phyloP scores from a whole-genome alignment of 371 early-diverging fungal species.

The Apophysomyces variabilis region DNA sequence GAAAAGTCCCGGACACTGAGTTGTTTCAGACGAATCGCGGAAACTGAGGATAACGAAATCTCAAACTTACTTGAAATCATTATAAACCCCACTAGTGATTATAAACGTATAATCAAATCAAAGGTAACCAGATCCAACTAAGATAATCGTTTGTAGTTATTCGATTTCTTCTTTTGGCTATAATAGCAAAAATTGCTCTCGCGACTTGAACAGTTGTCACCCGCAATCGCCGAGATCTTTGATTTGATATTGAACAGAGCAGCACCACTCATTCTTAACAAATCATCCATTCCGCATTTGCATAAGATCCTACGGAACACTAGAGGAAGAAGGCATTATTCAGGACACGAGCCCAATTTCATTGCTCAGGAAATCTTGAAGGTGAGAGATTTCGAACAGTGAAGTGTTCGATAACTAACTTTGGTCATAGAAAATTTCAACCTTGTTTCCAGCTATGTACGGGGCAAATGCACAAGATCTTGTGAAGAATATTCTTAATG shows the following conservation, averaged over 20 bases:
- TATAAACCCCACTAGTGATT: constrained; percentile 28
- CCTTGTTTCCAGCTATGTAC: constrained; percentile 26
- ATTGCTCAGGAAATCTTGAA: constrained; percentile 36
- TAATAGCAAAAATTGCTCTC: constrained; percentile 67
- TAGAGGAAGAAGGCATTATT: constrained; percentile 22
- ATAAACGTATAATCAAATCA: constrained; percentile 30
- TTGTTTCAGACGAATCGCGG: constrained; percentile 29
- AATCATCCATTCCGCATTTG: constrained; percentile 34
- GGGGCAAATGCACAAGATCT: constrained; percentile 16
- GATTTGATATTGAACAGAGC: constrained; percentile 65
- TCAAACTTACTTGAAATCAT: constrained; percentile 26
- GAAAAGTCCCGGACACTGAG: constrained; percentile 53
- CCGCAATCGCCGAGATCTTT: constrained; percentile 70
- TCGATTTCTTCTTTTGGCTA: neutral
- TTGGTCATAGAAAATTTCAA: constrained; percentile 22
- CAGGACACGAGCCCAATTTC: constrained; percentile 17
- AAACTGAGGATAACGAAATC: constrained; percentile 25
- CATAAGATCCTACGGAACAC: constrained; percentile 19
- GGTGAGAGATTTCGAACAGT: constrained; percentile 13
- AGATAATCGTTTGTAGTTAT: neutral
- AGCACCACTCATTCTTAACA: constrained; percentile 57
- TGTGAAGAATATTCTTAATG: constrained; percentile 3
- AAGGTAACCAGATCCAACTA: constrained; percentile 23
- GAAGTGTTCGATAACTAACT: neutral
- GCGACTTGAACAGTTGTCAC: constrained; percentile 62